Evolutionary conservation across 2,329 filamentous ascomycete genomes (phyloP).

Genomic region (Claviceps sp.): DNA sequence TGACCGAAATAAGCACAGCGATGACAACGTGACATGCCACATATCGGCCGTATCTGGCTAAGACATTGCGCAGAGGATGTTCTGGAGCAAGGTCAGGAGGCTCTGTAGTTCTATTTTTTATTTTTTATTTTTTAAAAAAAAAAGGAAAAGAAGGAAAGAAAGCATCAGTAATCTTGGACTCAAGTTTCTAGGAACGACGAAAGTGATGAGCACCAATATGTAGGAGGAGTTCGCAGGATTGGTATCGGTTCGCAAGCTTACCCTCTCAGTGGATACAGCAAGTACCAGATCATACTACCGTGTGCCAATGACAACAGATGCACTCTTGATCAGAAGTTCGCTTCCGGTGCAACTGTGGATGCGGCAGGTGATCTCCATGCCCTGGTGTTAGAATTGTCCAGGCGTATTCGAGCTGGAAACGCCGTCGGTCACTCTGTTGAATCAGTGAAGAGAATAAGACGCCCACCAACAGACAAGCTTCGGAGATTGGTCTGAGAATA

Average conservation of each 20-base stretch:
- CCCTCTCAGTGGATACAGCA: slow-evolving; percentile 9
- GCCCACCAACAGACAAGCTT: background rate
- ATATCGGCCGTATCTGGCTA: slow-evolving; percentile 56
- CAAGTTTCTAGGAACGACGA: background rate
- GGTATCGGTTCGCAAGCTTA: background rate
- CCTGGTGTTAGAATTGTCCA: background rate
- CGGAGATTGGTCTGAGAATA: background rate
- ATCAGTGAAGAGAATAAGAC: background rate
- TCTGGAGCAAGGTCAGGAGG: slow-evolving; percentile 50
- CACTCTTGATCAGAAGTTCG: background rate
- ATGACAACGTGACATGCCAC: slow-evolving; percentile 61
- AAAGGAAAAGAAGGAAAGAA: background rate
- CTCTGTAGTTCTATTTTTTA: slow-evolving; percentile 51
- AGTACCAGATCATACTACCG: slow-evolving; percentile 4
- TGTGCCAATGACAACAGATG: background rate
- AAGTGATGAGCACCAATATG: too few relatives aligned
- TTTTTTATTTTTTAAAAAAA: background rate
- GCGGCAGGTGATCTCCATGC: background rate
- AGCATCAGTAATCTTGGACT: background rate
- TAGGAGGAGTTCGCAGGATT: background rate
- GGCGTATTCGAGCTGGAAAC: background rate
- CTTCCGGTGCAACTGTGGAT: background rate
- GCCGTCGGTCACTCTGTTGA: background rate
- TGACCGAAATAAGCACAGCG: slow-evolving; percentile 61
- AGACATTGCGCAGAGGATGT: slow-evolving; percentile 51